Conservation (phyloP, 352 stramenopile species). For the Phytopythium helicoides region DNA sequence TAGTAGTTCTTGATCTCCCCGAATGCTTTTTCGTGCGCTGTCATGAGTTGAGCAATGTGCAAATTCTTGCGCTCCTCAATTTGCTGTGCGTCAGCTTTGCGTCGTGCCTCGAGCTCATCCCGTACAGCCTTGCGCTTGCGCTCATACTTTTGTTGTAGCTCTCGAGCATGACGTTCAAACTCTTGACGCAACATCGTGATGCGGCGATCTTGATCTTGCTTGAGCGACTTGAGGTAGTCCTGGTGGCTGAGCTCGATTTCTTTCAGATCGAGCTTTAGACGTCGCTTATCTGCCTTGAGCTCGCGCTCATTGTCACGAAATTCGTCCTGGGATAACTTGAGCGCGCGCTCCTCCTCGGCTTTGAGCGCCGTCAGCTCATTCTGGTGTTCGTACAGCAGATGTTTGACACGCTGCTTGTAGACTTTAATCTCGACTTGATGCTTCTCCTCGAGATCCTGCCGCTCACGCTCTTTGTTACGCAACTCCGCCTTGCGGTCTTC, state of each 20-base stretch:
- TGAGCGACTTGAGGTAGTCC: conserved; percentile 91
- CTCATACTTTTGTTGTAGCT: no score
- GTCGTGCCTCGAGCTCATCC: no score
- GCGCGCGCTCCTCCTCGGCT: conserved; percentile 77
- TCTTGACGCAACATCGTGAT: conserved; percentile 91
- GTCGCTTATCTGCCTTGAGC: conserved; percentile 87
- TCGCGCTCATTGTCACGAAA: conserved; percentile 84
- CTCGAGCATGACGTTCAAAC: no score
- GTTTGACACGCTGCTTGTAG: conserved; percentile 96
- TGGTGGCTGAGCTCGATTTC: conserved; percentile 92
- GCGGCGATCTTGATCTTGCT: conserved; percentile 91
- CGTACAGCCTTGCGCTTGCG: no score
- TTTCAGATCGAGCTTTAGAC: conserved; percentile 89
- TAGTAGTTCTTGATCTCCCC: no score
- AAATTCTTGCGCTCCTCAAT: no score
- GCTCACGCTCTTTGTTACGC: conserved; percentile 93
- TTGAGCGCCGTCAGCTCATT: conserved; percentile 91
- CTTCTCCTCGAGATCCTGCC: conserved; percentile 94
- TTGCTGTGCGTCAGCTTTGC: conserved; percentile 82
- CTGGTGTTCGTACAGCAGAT: conserved; percentile 94
- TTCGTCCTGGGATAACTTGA: conserved; percentile 92
- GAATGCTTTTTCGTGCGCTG: no score
- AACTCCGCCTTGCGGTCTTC: conserved; percentile 92
- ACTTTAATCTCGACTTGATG: conserved; percentile 96
- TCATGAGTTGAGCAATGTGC: no score